phyloP scores from a whole-genome alignment of 495 filamentous ascomycete genomes.

The Tuber umbilicatum region DNA sequence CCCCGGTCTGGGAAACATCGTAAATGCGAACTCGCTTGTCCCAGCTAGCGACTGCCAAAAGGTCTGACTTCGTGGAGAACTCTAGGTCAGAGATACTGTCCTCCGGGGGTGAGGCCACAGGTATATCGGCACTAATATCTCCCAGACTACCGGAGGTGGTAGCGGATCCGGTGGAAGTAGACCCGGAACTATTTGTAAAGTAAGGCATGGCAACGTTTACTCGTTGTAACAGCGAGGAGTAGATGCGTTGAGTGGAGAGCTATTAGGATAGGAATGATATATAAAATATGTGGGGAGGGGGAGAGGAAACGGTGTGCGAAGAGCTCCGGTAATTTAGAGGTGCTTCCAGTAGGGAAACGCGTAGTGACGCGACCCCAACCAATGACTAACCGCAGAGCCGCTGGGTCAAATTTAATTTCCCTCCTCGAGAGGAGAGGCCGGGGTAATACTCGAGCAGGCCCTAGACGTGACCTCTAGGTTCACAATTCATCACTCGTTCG shows the following conservation, averaged over 20 bases:
- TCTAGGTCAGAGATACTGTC: conserved; percentile 79
- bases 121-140: conserved; percentile 82
- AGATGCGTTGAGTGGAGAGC: not conserved
- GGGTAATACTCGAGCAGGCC: not conserved
- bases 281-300: not conserved
- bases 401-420: not conserved
- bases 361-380: not conserved
- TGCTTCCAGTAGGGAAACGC: not conserved
- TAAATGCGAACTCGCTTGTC: conserved; percentile 93
- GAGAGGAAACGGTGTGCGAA: not conserved
- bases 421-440: not conserved
- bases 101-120: conserved; percentile 65
- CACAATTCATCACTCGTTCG: not conserved
- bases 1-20: conserved; percentile 65
- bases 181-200: not conserved
- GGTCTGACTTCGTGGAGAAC: conserved; percentile 71
- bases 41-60: conserved; percentile 82
- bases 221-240: not conserved
- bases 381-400: not conserved
- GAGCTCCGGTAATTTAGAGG: not conserved
- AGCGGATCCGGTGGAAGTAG: conserved; percentile 34
- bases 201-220: not conserved
- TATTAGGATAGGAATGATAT: not conserved
- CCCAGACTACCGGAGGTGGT: conserved; percentile 66
- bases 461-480: not conserved